Evolutionary conservation across 2,329 filamentous ascomycete genomes (phyloP).

Genomic region (Scortechinia acanthostroma): DNA sequence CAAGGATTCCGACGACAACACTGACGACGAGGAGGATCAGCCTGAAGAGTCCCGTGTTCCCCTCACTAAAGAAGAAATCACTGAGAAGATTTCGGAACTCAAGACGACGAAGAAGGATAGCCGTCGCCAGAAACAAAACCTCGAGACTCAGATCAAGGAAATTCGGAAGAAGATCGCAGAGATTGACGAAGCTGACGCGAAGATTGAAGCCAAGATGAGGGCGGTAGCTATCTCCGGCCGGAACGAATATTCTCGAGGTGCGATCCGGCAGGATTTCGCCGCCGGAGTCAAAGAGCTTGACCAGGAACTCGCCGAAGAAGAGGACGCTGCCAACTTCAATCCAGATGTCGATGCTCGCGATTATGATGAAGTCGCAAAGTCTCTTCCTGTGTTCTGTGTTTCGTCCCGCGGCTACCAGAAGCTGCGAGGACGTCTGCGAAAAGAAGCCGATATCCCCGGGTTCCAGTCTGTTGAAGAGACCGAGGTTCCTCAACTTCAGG

Average conservation of each 20-base stretch:
- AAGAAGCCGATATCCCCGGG: conserved; percentile 40
- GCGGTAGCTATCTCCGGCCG: background rate
- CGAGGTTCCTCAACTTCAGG: conserved; percentile 45
- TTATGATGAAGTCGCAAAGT: conserved; percentile 45
- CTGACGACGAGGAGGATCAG: background rate
- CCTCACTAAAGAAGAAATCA: background rate
- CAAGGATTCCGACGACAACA: background rate
- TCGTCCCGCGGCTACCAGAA: conserved; percentile 57
- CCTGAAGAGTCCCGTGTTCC: no score
- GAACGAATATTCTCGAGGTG: background rate
- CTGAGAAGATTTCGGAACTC: background rate
- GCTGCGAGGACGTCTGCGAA: conserved; percentile 41
- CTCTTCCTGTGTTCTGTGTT: conserved; percentile 58
- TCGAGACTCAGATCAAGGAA: conserved; percentile 18
- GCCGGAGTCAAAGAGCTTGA: conserved; percentile 52
- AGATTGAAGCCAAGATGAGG: conserved; percentile 19
- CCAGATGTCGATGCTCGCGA: conserved; percentile 23
- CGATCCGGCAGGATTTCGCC: conserved; percentile 17
- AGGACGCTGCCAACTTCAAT: background rate
- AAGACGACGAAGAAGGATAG: background rate
- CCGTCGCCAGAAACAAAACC: background rate
- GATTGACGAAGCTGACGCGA: conserved; percentile 15
- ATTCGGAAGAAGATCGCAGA: conserved; percentile 15
- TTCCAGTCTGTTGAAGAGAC: conserved; percentile 45
- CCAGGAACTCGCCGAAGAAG: conserved; percentile 36